These are phyloP conservation scores for Sphaerostilbella broomeana DNA, from an alignment of 2,329 filamentous ascomycete species.

Conservation along the genomic window DNA sequence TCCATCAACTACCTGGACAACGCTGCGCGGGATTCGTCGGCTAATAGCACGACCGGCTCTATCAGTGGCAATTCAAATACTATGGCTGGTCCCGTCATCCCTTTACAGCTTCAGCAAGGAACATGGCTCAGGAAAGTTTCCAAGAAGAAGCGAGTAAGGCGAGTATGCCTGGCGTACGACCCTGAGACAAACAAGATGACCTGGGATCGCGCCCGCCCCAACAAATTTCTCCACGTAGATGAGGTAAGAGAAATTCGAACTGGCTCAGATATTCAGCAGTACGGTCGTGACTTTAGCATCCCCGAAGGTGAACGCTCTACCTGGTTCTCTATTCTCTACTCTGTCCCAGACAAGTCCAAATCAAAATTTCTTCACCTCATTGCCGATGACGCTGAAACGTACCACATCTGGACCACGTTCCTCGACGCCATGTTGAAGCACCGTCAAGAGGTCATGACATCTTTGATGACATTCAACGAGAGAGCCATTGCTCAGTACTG, in stretches of 20 bases:
- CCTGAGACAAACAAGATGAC: slow-evolving; percentile 77
- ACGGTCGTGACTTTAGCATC: slow-evolving; percentile 75
- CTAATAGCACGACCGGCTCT: slow-evolving; percentile 42
- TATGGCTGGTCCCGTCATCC: slow-evolving; percentile 64
- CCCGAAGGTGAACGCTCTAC: slow-evolving; percentile 59
- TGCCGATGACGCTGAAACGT: slow-evolving; percentile 64
- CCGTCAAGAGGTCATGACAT: slow-evolving; percentile 83
- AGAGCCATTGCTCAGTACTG: slow-evolving; percentile 79
- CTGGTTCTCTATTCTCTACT: slow-evolving; percentile 90
- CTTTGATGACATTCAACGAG: slow-evolving; percentile 77
- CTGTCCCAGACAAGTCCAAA: slow-evolving; percentile 69
- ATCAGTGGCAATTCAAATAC: slow-evolving; percentile 37
- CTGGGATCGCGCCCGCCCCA: slow-evolving; percentile 73
- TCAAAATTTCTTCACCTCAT: slow-evolving; percentile 86
- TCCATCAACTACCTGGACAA: slow-evolving; percentile 37
- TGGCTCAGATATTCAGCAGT: slow-evolving; percentile 78
- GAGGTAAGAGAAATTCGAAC: slow-evolving; percentile 88
- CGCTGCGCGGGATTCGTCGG: slow-evolving; percentile 40
- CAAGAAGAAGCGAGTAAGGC: slow-evolving; percentile 69
- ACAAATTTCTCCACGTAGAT: slow-evolving; percentile 87
- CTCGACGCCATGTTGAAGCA: slow-evolving; percentile 79
- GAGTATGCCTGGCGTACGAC: slow-evolving; percentile 67
- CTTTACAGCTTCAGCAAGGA: slow-evolving; percentile 69
- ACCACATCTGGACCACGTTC: slow-evolving; percentile 75
- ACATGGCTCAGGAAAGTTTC: slow-evolving; percentile 76